phyloP scores from a whole-genome alignment of 2,329 filamentous ascomycete genomes.

The Calonectria hawksworthii region DNA sequence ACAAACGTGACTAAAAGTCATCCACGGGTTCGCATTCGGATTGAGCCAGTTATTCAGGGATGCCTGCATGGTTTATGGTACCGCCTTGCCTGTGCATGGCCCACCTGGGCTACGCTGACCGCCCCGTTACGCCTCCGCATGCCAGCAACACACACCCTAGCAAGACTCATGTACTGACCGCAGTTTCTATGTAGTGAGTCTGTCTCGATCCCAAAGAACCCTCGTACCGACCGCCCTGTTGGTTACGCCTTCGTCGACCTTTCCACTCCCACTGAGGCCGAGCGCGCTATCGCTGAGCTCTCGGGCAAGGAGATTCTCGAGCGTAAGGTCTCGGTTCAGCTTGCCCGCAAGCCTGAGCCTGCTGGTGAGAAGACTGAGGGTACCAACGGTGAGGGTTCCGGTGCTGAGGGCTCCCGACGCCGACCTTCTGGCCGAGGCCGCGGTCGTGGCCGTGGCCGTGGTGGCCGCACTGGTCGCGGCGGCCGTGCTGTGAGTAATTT shows the following conservation, averaged over 20 bases:
- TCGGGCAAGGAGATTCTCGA: constrained; percentile 98
- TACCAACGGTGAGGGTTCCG: constrained; percentile 81
- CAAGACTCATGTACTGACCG: constrained; percentile 44
- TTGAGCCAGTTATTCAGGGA: background rate
- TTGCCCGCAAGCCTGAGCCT: constrained; percentile 96
- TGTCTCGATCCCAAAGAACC: constrained; percentile 99
- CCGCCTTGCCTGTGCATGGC: background rate
- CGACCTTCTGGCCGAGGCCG: constrained; percentile 75
- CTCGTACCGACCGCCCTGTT: constrained; percentile 97
- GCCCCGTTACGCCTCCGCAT: background rate
- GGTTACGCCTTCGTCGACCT: constrained; percentile 99
- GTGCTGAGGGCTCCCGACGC: constrained; percentile 76
- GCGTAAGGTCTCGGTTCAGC: constrained; percentile 98
- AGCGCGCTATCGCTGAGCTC: constrained; percentile 94
- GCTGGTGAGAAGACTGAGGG: constrained; percentile 82
- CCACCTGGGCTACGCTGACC: background rate
- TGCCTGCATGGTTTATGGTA: background rate
- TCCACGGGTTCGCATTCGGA: background rate
- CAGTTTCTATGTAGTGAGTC: constrained; percentile 78
- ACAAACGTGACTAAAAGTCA: background rate
- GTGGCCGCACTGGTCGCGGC: constrained; percentile 74
- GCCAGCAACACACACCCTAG: background rate
- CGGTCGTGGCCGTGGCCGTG: constrained; percentile 78
- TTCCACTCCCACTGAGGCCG: constrained; percentile 92
- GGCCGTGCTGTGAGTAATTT: constrained; percentile 60